Base-by-base conservation (phyloP, 176 grass and related monocot genomes). In the Hsuehochloa calcarea region DNA sequence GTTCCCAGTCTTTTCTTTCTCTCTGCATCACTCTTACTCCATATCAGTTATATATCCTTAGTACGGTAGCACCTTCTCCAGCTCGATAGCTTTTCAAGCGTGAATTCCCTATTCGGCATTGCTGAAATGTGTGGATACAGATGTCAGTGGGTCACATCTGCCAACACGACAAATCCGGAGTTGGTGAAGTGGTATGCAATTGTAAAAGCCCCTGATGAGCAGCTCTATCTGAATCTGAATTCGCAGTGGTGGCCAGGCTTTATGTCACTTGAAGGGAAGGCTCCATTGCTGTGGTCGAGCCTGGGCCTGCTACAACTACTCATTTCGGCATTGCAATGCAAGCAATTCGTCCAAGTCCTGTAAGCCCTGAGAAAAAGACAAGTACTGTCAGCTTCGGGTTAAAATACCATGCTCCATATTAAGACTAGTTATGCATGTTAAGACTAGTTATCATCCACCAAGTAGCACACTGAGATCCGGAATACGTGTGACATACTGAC, bases 231-330 rank as follows among this genome's bases (percentile, higher is more conserved):
- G 69, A 41, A 10, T 14, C 25, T 47, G 11, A 16, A 74, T 44
- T 43, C 27, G 6, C 55, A 60, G 63, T 46, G 35, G 41, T 26
- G 46, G 54, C 19, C n/a, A 23, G 77, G 72, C 39, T 81, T 0
- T 4, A 25, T 37, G 56, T 86, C 20, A 20, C 84, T 86, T 90
- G 34, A 86, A 86, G 45, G 23, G 25, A 82, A 72, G 37, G 65
- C 39, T 67, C 23, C 64, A 31, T 26, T 77, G 25, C 62, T 0
- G 61, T 37, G 59, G 58, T 35, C 11, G 31, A 12, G 34, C 31
- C 13, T 13, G 66, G 11, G 15, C 61, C 78, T 74, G 70, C 70
- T 34, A 17, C 79, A 68, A 82, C 49, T 27, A 50, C 50, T 81
- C 25, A 16, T 68, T 34, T 26, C 8, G 23, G 27, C 8, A 15